phyloP scores from a whole-genome alignment of 2,329 filamentous ascomycete genomes.

The Stachybotrys chlorohalonatus region DNA sequence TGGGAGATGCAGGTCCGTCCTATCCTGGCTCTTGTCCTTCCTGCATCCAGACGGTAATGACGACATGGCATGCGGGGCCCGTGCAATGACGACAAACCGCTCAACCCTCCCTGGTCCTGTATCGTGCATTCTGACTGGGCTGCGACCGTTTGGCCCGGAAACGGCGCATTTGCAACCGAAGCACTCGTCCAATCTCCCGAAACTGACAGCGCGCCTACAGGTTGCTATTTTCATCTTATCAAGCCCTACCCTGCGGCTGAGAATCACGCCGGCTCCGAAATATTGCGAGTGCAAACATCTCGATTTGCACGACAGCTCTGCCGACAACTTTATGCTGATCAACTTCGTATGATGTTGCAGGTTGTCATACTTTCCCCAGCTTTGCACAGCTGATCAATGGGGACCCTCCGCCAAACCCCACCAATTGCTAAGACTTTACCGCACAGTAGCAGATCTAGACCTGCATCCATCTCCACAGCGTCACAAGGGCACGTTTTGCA shows the following conservation, averaged over 20 bases:
- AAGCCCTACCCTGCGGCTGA: neutral
- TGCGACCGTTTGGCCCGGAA: neutral
- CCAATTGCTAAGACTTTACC: neutral
- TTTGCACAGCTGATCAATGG: neutral
- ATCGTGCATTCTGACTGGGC: neutral
- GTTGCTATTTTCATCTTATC: too few species aligned
- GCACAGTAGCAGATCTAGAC: neutral
- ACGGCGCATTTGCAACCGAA: neutral
- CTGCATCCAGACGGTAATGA: slow-evolving; percentile 17
- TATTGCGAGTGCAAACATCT: neutral
- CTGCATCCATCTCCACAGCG: neutral
- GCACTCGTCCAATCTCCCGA: neutral
- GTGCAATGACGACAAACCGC: slow-evolving; percentile 6
- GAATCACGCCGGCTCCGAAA: neutral
- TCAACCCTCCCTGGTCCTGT: neutral
- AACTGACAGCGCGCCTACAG: too few species aligned
- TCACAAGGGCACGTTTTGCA: neutral
- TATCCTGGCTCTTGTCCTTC: neutral
- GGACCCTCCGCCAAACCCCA: neutral
- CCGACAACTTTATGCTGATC: too few species aligned
- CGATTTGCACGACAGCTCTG: neutral
- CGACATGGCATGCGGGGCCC: slow-evolving; percentile 25
- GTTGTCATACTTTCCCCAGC: neutral
- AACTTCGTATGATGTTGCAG: too few species aligned
- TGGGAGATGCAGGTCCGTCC: neutral